A percentile compares a stretch with the other conserved stretches of the same genome.
phyloP scores from a whole-genome alignment of 2,329 filamentous ascomycete genomes.

The Spiromastix sp. region DNA sequence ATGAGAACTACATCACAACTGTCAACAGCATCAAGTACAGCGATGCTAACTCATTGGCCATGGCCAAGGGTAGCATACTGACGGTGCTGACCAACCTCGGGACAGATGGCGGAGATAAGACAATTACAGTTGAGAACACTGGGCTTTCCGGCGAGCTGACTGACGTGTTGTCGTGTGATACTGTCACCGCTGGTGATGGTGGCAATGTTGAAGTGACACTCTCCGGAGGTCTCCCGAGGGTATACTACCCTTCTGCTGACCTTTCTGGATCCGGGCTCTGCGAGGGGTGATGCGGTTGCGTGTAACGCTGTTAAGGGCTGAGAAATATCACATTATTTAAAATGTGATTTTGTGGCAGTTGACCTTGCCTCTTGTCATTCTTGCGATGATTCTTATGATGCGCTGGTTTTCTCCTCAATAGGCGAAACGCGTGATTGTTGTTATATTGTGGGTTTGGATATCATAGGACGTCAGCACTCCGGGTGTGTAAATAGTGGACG shows the following conservation, averaged over 20 bases:
- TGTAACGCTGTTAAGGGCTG: too few species aligned
- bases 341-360: too few species aligned
- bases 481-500: too few species aligned
- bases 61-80: conserved; percentile 34
- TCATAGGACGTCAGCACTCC: too few species aligned
- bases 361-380: too few species aligned
- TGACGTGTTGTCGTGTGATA: conserved; percentile 28
- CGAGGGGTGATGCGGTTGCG: conserved; percentile 3
- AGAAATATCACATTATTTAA: too few species aligned
- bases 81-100: conserved; percentile 37
- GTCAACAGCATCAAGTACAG: conserved; percentile 35
- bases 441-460: too few species aligned
- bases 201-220: conserved; percentile 14
- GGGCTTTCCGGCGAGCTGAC: conserved; percentile 18
- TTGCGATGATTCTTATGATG: too few species aligned
- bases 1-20: conserved; percentile 31
- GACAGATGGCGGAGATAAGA: conserved; percentile 28
- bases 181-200: conserved; percentile 11
- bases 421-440: too few species aligned
- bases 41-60: conserved; percentile 33
- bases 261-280: conserved; percentile 16
- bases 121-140: conserved; percentile 37
- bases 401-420: too few species aligned
- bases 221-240: conserved; percentile 14
- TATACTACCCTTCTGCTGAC: conserved; percentile 15